A percentile compares a stretch with the other conserved stretches of the same genome.
Conservation (phyloP, 306 rosid genomes). For the Vigna reflexopilosa region DNA sequence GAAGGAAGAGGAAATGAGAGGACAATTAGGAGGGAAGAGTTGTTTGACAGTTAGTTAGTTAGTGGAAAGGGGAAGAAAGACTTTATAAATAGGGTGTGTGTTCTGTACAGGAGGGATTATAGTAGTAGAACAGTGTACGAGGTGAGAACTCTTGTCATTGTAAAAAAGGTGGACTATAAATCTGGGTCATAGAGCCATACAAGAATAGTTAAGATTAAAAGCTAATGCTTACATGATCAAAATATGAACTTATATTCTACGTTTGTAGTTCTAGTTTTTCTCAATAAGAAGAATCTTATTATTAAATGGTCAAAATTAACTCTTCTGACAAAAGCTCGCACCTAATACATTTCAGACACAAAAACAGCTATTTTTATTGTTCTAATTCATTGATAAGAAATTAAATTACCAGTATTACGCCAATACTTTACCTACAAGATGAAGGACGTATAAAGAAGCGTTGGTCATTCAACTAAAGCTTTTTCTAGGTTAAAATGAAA, state of each 20-base stretch:
- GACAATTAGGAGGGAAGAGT: too few relatives aligned
- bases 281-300: not conserved
- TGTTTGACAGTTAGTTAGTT: too few relatives aligned
- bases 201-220: too few relatives aligned
- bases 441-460: not conserved
- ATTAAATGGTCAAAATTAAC: not conserved
- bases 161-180: not conserved
- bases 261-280: not conserved
- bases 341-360: not conserved
- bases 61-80: too few relatives aligned
- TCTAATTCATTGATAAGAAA: constrained; percentile 4
- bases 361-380: not conserved
- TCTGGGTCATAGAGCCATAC: not conserved
- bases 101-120: too few relatives aligned
- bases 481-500: not conserved
- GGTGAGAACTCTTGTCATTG: not conserved
- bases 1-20: too few relatives aligned
- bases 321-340: not conserved
- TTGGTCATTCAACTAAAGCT: not conserved
- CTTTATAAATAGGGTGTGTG: too few relatives aligned
- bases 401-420: not conserved
- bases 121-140: not conserved
- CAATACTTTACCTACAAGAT: not conserved
- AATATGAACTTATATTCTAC: not conserved
- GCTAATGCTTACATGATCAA: too few relatives aligned